Base-by-base conservation (phyloP, 2,329 filamentous ascomycete species). In the Geoglossum cookeanum region DNA sequence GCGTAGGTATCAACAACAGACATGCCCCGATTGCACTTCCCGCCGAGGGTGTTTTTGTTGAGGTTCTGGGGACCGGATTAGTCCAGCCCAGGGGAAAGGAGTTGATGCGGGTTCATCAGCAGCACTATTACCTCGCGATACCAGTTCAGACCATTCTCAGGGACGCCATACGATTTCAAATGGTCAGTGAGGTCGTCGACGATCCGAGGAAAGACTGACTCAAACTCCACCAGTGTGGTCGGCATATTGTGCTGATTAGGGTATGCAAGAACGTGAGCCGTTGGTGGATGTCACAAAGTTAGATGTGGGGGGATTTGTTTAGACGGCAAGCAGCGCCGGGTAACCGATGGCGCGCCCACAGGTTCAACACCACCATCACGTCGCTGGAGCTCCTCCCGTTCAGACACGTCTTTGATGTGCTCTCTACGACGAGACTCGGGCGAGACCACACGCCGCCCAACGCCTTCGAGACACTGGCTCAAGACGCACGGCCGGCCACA, bases 1-100 rank as follows among this genome's bases (percentile, higher is more conserved):
- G 87, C 84, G 62, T 84, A 83, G 52, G 89, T 92, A 74, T 98
- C 92, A 63, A 92, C 85, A 60, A 97, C 91, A 53, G 90, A 97
- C 81, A 98, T 94, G 74, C 92, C 92, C 67, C 92, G 88, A 75
- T 98, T 98, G 76, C 90, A 95, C 78, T 98, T 98, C 68, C 92
- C 92, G 64, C 92, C 92, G 57, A 92, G 75, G 5, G 87, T 81
- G 74, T 98, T 98, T 74, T 81, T 78, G 68, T 90, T 79, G 66
- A 97, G 78, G 60, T 79, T 84, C 88, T 96, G 65, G 35, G 35
- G 2, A 22, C 3, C 8, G 17, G 5, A 49, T 39, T 61, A 35
- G 55, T 27, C 55, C 27, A 30, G 3, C 6, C 22, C 22, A 42
- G 33, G 39, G 35, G 7, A 8, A 52, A 22, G 55, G 42, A n/a